Base-by-base conservation (phyloP, 768 basidiomycete species). In the Lactarius tabidus region DNA sequence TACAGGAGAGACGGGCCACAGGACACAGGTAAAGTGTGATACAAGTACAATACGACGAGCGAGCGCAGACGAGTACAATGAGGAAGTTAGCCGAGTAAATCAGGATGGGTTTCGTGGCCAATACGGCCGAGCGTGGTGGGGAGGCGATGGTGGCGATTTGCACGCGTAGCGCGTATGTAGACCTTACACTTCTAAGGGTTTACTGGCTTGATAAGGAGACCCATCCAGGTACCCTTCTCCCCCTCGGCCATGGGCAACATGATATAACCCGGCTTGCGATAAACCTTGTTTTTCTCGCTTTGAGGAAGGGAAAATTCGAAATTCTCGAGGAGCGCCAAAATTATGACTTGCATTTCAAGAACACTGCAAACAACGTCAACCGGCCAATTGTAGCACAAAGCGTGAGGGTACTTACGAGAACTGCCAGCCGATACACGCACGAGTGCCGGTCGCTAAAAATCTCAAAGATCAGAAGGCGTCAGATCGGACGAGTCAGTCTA, bases 291-390 rank as follows among this genome's bases (percentile, higher is more conserved):
- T 38, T 43, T 60, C 23, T 65, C 59, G n/a, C 9, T 28, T 52
- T 48, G 45, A 48, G 45, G 43, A 45, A 48, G 45, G 1, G 45
- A 48, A n/a, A 48, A 14, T 23, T 48, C 45, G 14, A 23, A 48
- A 48, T 48, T 48, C 23, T 48, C 45, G 0, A 48, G 4, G n/a
- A 59, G 63, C n/a, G 23, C 39, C 9, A 38, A 29, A 15, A 38
- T 28, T 35, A 65, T 59, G n/a, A 39, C 45, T 31, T 64, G 38
- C 38, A 60, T 48, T 28, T 63, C 62, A 55, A 63, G 56, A 17
- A 63, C 35, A 4, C 62, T 63, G 31, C 5, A 35, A 39, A 26
- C 18, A 10, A 17, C 15, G 6, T 9, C 18, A 23, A 28, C 36
- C n/a, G 51, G 39, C 31, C 15, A 9, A 33, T 12, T 26, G 12